Percentiles rank a stretch among this genome's conserved stretches.
Conservation (phyloP, 108 stramenopile genomes). For the Aurantiochytrium sp. region DNA sequence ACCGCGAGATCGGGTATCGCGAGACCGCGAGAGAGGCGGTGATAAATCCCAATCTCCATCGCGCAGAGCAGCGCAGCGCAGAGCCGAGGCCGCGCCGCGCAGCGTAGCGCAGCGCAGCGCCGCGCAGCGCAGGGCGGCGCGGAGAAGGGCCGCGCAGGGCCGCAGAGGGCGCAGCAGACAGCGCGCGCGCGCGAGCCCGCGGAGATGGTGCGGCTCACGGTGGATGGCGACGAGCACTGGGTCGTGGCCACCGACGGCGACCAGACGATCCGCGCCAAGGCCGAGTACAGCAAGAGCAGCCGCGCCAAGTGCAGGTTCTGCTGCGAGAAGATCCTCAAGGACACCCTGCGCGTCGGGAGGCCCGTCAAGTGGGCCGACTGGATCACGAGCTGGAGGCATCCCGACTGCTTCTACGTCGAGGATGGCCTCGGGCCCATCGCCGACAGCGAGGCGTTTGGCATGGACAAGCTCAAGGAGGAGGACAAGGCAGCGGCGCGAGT, state of each 20-base stretch:
- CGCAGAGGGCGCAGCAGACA: not conserved
- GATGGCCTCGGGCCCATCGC: constrained; percentile 52
- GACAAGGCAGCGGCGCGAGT: constrained; percentile 42
- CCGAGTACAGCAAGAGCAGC: not conserved
- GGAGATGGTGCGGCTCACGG: not conserved
- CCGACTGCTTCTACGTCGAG: constrained; percentile 42
- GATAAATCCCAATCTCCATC: too few relatives aligned
- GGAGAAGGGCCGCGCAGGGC: not conserved
- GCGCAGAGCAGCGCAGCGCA: too few relatives aligned
- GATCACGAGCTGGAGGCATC: constrained; percentile 19
- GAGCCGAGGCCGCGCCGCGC: too few relatives aligned
- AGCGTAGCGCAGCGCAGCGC: too few relatives aligned
- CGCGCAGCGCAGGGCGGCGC: too few relatives aligned
- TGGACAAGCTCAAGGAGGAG: constrained; percentile 40
- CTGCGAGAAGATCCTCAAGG: constrained; percentile 1
- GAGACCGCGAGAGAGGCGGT: too few relatives aligned
- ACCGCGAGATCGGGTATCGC: too few relatives aligned
- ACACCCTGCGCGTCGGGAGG: not conserved
- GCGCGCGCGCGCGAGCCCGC: not conserved
- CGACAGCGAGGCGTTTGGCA: constrained; percentile 57
- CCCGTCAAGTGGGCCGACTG: not conserved
- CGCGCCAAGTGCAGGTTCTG: constrained; percentile 2
- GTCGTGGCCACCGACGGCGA: not conserved
- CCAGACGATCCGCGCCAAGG: not conserved
- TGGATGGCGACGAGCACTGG: not conserved